Conservation (phyloP, 73 alveolate genomes). For the Vitrella brassicaformis region DNA sequence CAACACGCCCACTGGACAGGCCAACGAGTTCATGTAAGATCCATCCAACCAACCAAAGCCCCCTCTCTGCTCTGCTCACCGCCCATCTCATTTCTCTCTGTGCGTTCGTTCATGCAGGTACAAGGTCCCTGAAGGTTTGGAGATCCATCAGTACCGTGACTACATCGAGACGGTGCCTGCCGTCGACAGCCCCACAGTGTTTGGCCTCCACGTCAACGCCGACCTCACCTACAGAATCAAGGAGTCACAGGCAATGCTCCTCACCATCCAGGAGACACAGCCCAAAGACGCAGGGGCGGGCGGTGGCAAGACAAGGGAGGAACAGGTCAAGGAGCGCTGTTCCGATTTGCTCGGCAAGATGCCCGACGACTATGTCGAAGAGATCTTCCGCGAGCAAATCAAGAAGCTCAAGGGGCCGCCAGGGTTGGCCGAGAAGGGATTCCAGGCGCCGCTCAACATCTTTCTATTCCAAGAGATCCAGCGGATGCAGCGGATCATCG, state of each 20-base stretch:
- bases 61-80: no score
- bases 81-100: no score
- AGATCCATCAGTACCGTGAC: constrained; percentile 75
- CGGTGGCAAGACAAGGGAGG: constrained; percentile 93
- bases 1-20: constrained; percentile 46
- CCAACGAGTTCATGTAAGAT: constrained; percentile 51
- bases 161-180: constrained; percentile 87
- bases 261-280: constrained; percentile 68
- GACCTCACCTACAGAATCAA: constrained; percentile 96
- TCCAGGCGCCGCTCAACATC: constrained; percentile 95
- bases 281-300: constrained; percentile 99
- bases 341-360: constrained; percentile 55
- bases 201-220: constrained; percentile 98
- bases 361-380: constrained; percentile 84
- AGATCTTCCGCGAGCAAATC: constrained; percentile 73
- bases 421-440: constrained; percentile 79
- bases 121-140: constrained; percentile 80
- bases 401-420: constrained; percentile 68
- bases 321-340: constrained; percentile 68
- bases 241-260: constrained; percentile 58
- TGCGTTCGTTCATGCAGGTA: constrained; percentile 89
- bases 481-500: constrained; percentile 47
- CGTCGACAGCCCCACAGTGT: constrained; percentile 91
- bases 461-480: constrained; percentile 85
- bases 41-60: no score